phyloP scores from a whole-genome alignment of 495 filamentous ascomycete genomes.

The Penicillium riverlandense region DNA sequence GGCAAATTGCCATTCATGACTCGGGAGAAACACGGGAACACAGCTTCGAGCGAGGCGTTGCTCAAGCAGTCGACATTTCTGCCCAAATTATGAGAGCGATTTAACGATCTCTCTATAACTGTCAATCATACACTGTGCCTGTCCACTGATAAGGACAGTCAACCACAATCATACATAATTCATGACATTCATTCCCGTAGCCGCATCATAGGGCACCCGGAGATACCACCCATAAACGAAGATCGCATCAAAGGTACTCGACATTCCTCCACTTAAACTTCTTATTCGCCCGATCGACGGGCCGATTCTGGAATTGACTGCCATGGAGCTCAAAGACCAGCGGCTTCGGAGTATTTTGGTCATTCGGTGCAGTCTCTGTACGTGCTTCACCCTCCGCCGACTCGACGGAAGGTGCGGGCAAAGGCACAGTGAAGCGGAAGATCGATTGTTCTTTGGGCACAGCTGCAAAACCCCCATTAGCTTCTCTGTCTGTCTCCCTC shows the following conservation, averaged over 20 bases:
- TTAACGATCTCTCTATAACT: too few relatives aligned
- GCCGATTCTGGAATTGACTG: constrained; percentile 73
- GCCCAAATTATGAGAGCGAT: too few relatives aligned
- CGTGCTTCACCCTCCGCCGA: constrained; percentile 7
- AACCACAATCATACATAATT: too few relatives aligned
- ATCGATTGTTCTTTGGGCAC: constrained; percentile 86
- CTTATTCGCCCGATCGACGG: constrained; percentile 78
- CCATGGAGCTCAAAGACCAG: constrained; percentile 85
- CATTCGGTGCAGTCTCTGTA: constrained; percentile 4
- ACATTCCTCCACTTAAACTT: constrained; percentile 79
- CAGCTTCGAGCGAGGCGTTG: too few relatives aligned
- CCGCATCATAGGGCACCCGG: neutral
- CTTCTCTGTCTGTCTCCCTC: too few relatives aligned
- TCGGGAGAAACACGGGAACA: too few relatives aligned
- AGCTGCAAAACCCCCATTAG: constrained; percentile 22
- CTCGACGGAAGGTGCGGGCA: constrained; percentile 8
- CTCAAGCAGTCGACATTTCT: too few relatives aligned
- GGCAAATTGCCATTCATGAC: too few relatives aligned
- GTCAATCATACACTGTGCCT: too few relatives aligned
- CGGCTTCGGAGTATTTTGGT: constrained; percentile 14
- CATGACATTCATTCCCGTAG: too few relatives aligned
- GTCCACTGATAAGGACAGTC: too few relatives aligned
- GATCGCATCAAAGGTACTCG: constrained; percentile 50
- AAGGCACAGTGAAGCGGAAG: constrained; percentile 69
- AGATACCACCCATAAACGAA: neutral